Base-by-base conservation (phyloP, 2,329 filamentous ascomycete species). In the Fusarium annulatum region DNA sequence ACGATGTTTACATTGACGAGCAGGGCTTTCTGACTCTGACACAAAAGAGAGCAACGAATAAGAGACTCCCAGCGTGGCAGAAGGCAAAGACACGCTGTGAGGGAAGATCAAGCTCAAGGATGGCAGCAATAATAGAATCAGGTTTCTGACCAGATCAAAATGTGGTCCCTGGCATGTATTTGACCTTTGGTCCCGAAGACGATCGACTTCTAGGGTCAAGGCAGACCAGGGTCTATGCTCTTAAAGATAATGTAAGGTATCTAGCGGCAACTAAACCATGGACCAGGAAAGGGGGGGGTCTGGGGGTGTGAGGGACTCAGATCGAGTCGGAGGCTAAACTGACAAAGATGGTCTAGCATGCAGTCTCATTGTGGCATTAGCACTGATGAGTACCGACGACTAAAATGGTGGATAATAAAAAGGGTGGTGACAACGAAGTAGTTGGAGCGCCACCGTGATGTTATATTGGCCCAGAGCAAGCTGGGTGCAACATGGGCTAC, bases 261-360 rank as follows among this genome's bases (percentile, higher is more conserved):
- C 73, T 65, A 74, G 69, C 76, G 75, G 76, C 73, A 78, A 62
- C 76, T 77, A 78, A 71, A 62, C 62, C 64, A 66, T 67, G 67
- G 69, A 61, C 73, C 66, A 71, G 73, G 74, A 73, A 66, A 69
- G 71, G 74, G 76, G 69, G 76, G 69, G 39, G 48, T 45, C 39
- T 34, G 48, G 67, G 67, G 66, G 67, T 33, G 67, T 76, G 76
- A 72, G 66, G 67, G 48, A 64, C 45, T 39, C 58, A 59, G 64
- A 68, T 69, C 64, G 49, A 72, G 61, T 73, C 61, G 71, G 74
- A 74, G 74, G 70, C 64, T 73, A 72, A 69, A 73, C 64, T 66
- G 56, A 73, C 64, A 26, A 59, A 75, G 65, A 33, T 30, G 30
- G 65, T 67, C 56, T 67, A 67, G 64, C 62, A 64, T 69, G 66